Conservation (phyloP, 495 filamentous ascomycete genomes). For the Neurospora sp. region DNA sequence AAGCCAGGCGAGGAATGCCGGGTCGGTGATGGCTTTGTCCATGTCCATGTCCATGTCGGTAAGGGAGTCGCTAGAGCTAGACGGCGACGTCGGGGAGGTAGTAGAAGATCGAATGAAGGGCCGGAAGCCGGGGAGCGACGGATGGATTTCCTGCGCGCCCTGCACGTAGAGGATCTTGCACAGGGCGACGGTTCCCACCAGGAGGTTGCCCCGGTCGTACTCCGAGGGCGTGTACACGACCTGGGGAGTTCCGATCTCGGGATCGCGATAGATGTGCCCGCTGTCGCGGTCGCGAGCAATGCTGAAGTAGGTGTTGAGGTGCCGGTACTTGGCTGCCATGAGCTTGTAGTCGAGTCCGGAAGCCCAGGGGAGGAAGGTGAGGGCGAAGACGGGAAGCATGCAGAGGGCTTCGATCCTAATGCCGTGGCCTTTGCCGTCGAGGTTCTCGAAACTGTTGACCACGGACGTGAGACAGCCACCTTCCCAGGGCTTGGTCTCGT, state of each 20-base stretch:
- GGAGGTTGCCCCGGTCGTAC: conserved; percentile 57
- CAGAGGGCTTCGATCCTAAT: conserved; percentile 62
- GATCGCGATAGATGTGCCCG: conserved; percentile 70
- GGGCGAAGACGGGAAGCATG: conserved; percentile 43
- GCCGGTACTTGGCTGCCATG: conserved; percentile 48
- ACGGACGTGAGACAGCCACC: conserved; percentile 60
- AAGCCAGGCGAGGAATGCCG: conserved; percentile 60
- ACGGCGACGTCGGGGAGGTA: not conserved
- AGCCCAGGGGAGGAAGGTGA: conserved; percentile 52
- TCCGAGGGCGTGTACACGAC: conserved; percentile 58
- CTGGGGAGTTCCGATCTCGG: conserved; percentile 48
- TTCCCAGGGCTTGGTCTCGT: conserved; percentile 69
- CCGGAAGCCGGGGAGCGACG: conserved; percentile 45
- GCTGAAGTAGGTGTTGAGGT: conserved; percentile 57
- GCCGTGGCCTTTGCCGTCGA: conserved; percentile 74
- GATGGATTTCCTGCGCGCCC: conserved; percentile 70
- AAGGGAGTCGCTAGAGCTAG: not conserved
- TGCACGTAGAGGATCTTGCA: conserved; percentile 67
- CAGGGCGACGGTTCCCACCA: conserved; percentile 56
- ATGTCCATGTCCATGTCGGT: conserved; percentile 15
- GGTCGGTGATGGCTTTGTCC: conserved; percentile 51
- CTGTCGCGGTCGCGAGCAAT: conserved; percentile 61
- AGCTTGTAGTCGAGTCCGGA: conserved; percentile 60
- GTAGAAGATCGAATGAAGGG: conserved; percentile 50
- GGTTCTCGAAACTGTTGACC: conserved; percentile 67